Evolutionary conservation across 345 rosid species (phyloP), one percentile per base, ranked within the genome.

Genomic region (Eutrema yunnanense): DNA sequence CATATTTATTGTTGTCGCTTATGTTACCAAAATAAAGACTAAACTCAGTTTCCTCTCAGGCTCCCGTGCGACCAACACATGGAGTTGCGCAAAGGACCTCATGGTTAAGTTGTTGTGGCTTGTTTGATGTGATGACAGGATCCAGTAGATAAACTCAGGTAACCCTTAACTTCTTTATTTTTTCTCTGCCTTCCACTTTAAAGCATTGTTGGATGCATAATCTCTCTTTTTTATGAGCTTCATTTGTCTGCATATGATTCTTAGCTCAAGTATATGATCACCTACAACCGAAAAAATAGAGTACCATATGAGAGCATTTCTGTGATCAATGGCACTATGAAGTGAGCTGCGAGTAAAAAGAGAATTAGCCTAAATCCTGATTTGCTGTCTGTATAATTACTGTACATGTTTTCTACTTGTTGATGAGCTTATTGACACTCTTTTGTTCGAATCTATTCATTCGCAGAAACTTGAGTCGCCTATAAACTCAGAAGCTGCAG

Each of bases 71-170:
- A 56, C 37, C 82, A 43, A 78, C 82, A 62, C 86, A 87, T 69
- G 85, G 73, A 48, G 55, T 77, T 67, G 79, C 73, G 32, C 74
- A 83, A 79, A 86, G 86, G 77, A 84, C 88, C 34, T 88, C 86
- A 11, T 85, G 85, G 84, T 69, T 86, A 48, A 80, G 83, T 81
- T 94, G 97, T 67, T 94, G 98, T 36, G 98, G 98, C 74, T 78
- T 94, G 84, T 82, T 91, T 79, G 96, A 94, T 74, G 80, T 73
- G 66, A 44, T 81, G 46, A 54, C 84, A 22, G 89, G 87, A 50
- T 83, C 92, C 56, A 52, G 79, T 59, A 72, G 84, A 87, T 94
- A 85, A 87, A 66, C 79, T 58, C 81, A 84, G 96, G 98, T 86
- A 49, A 34, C 29, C 16, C 22, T 14, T 8, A 41, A 51, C 37